phyloP scores from a whole-genome alignment of 2,329 filamentous ascomycete species.

The Leptosphaerulina australis region DNA sequence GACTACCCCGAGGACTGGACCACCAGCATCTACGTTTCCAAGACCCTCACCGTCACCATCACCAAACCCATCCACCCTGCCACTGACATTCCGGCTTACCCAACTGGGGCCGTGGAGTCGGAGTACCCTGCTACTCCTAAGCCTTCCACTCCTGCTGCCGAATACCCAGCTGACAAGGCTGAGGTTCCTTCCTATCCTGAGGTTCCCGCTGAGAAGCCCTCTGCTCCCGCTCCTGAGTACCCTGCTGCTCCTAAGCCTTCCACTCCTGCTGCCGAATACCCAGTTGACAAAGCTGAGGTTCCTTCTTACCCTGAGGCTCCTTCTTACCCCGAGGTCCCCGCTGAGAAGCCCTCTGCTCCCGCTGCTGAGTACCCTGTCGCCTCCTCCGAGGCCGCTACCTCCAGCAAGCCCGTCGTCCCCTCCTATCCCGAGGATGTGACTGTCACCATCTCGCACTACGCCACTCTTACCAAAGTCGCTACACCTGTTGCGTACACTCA shows the following conservation, averaged over 20 bases:
- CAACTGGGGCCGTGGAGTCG: constrained; percentile 12
- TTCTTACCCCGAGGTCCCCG: not conserved
- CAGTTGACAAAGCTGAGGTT: constrained; percentile 11
- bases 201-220: constrained; percentile 4
- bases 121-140: constrained; percentile 17
- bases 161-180: constrained; percentile 14
- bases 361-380: no score
- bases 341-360: constrained; percentile 10
- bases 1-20: constrained; percentile 41
- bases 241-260: constrained; percentile 19
- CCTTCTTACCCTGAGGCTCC: constrained; percentile 16
- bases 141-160: constrained; percentile 19
- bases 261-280: constrained; percentile 16
- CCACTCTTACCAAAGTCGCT: constrained; percentile 35
- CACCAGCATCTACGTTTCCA: constrained; percentile 40
- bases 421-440: constrained; percentile 5
- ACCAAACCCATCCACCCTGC: constrained; percentile 37
- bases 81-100: constrained; percentile 27
- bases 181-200: constrained; percentile 16
- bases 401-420: not conserved
- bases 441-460: constrained; percentile 20
- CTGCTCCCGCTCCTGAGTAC: constrained; percentile 4
- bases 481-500: constrained; percentile 22
- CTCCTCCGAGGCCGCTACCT: no score
- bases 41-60: constrained; percentile 40